phyloP scores from a whole-genome alignment of 2,329 filamentous ascomycete species.

The Fusarium sublunatum region DNA sequence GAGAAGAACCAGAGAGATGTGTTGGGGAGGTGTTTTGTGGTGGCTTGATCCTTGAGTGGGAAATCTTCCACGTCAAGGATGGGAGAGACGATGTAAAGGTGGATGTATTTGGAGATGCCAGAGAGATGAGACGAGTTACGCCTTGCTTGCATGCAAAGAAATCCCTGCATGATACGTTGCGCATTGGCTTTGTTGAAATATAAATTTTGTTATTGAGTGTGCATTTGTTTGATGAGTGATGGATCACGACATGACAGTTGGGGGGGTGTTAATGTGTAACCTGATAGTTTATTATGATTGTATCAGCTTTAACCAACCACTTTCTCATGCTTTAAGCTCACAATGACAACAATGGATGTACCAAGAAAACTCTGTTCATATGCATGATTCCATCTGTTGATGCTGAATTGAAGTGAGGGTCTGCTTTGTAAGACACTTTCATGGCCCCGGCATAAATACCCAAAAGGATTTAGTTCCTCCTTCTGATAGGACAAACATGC shows the following conservation, averaged over 20 bases:
- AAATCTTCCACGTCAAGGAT: constrained; percentile 3
- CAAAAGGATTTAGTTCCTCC: constrained; percentile 25
- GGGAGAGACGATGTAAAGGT: constrained; percentile 14
- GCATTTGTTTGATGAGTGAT: background rate
- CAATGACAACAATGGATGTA: background rate
- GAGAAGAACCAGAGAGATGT: constrained; percentile 22
- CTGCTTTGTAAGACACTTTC: constrained; percentile 33
- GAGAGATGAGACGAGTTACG: constrained; percentile 19
- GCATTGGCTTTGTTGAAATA: constrained; percentile 26
- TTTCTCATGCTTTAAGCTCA: background rate
- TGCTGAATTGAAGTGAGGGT: background rate
- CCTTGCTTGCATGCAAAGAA: constrained; percentile 16
- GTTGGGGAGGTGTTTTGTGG: constrained; percentile 25
- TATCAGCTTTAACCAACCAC: background rate
- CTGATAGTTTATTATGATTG: background rate
- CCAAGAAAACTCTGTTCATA: background rate
- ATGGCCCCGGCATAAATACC: constrained; percentile 12
- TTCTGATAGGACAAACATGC: constrained; percentile 26
- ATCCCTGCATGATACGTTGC: constrained; percentile 5
- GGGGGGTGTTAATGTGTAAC: too few relatives aligned
- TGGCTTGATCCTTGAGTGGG: constrained; percentile 2
- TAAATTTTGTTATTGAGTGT: constrained; percentile 7
- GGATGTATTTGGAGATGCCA: constrained; percentile 21
- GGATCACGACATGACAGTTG: too few relatives aligned
- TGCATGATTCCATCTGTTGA: constrained; percentile 1